Conservation (phyloP, 2,329 filamentous ascomycete species). For the Pseudogymnoascus sp. region DNA sequence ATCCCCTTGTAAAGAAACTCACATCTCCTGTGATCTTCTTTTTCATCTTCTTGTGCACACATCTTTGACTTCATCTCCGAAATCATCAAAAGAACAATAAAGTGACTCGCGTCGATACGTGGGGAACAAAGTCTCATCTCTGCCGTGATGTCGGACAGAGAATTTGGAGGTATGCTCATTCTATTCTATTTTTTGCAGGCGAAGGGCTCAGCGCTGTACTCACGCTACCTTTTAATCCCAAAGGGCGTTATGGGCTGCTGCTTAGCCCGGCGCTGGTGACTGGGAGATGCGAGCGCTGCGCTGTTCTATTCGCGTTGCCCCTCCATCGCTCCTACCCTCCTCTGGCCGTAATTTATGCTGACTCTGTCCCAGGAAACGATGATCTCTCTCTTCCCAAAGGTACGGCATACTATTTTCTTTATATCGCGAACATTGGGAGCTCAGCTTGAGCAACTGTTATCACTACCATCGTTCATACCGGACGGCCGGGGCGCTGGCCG, state of each 20-base stretch:
- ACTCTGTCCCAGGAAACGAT: constrained; percentile 42
- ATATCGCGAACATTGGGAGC: background rate
- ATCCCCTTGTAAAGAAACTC: background rate
- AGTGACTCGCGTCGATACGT: background rate
- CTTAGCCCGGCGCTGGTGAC: background rate
- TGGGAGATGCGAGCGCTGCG: background rate
- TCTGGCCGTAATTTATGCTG: background rate
- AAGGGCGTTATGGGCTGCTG: background rate
- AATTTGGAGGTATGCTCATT: constrained; percentile 49
- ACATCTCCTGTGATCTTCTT: background rate
- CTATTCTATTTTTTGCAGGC: background rate
- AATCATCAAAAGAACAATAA: background rate
- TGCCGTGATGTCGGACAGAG: constrained; percentile 52
- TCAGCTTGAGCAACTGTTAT: background rate
- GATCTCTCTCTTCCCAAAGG: constrained; percentile 58
- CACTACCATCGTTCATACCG: background rate
- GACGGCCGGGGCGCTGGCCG: background rate
- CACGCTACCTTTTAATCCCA: background rate
- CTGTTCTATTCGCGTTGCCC: background rate
- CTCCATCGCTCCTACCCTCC: background rate
- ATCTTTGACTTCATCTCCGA: background rate
- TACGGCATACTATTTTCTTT: constrained; percentile 25
- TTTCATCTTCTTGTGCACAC: background rate
- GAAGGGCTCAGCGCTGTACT: background rate
- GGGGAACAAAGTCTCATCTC: constrained; percentile 6